Evolutionary conservation across 495 filamentous ascomycete genomes (phyloP), one percentile per base, ranked within the genome.

Genomic region (Penicillium macrosclerotiorum): DNA sequence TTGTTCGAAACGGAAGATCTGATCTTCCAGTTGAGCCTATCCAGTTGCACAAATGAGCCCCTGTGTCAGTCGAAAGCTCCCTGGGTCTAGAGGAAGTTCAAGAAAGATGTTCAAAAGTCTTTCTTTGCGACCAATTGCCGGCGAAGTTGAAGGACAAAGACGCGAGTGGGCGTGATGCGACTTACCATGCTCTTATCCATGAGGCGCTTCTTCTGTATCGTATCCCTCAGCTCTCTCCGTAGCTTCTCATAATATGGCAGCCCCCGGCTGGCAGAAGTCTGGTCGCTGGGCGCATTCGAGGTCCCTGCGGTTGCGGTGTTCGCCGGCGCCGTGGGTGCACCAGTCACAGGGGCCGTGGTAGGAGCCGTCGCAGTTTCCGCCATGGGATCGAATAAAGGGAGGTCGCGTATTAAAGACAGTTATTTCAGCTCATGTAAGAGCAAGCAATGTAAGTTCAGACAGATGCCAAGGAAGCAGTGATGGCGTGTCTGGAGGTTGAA

Each of bases 1-100:
- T 41, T 85, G 81, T 65, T 98, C 93, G 57, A 84, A 82, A 45
- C 85, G 81, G 65, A 73, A 83, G 60, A 98, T 98, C 57, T 79
- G 78, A 37, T 95, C 89, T 74, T 97, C 93, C 40, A 86, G 71
- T 51, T 73, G 62, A 36, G 73, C 68, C 82, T 86, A 33, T 11
- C 8, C 5, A 27, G 2, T 18, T 17, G n/a, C n/a, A n/a, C n/a
- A n/a, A n/a, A n/a, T n/a, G n/a, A n/a, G n/a, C n/a, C n/a, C n/a
- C n/a, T n/a, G n/a, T n/a, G n/a, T n/a, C n/a, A n/a, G n/a, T n/a
- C n/a, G n/a, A n/a, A n/a, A n/a, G n/a, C n/a, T n/a, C n/a, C n/a
- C n/a, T n/a, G n/a, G n/a, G n/a, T n/a, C n/a, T n/a, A n/a, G n/a
- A n/a, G n/a, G n/a, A n/a, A n/a, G n/a, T n/a, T n/a, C n/a, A n/a